These are phyloP conservation scores for Nannochloropsis oceanica DNA, from an alignment of 108 stramenopile species.

Conservation along the genomic window DNA sequence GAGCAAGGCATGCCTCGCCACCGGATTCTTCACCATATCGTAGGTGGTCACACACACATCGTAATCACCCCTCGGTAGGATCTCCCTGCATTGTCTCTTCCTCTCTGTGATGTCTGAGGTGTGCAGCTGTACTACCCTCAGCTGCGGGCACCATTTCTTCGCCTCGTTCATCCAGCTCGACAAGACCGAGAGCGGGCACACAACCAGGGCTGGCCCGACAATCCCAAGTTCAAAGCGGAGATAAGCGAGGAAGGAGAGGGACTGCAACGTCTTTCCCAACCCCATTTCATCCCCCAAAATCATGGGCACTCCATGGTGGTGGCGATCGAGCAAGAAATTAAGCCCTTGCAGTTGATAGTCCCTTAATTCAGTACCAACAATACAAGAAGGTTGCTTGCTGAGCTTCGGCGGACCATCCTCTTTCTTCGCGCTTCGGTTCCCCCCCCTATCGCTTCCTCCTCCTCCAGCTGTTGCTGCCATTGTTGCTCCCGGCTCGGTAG, in stretches of 20 bases:
- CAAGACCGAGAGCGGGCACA: background rate
- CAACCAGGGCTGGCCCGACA: background rate
- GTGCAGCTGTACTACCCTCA: background rate
- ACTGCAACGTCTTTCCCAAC: background rate
- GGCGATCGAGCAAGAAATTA: background rate
- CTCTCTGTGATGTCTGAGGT: background rate
- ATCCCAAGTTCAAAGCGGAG: background rate
- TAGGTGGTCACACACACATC: background rate
- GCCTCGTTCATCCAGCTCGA: background rate
- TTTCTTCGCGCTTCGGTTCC: too few relatives aligned
- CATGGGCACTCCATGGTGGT: background rate
- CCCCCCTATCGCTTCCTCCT: too few relatives aligned
- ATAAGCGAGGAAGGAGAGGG: background rate
- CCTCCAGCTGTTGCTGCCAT: background rate
- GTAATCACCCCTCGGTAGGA: background rate
- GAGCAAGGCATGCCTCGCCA: background rate
- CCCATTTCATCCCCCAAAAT: conserved; percentile 3
- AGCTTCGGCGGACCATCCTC: background rate
- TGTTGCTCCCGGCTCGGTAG: background rate
- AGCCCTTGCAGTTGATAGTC: background rate
- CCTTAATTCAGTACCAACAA: background rate
- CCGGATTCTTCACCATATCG: conserved; percentile 1
- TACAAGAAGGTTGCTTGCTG: background rate
- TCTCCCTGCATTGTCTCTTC: background rate
- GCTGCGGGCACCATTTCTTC: background rate